phyloP scores from a whole-genome alignment of 192 early-diverging fungal genomes.

The Borealophlyctis nickersoniae region DNA sequence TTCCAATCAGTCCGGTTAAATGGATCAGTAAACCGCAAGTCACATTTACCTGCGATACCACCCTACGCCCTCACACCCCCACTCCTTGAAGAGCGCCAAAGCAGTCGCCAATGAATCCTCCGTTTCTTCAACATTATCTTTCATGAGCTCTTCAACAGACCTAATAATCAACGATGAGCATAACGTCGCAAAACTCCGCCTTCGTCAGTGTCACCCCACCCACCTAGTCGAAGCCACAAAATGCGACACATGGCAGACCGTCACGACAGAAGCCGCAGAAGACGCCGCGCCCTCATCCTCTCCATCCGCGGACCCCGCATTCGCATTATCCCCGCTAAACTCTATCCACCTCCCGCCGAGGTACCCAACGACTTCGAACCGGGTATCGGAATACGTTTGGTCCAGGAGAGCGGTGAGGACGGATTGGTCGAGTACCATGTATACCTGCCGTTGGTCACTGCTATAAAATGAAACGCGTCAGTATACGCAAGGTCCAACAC shows the following conservation, averaged over 20 bases:
- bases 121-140: constrained; percentile 14
- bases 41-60: constrained; percentile 25
- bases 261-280: background rate
- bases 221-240: constrained; percentile 12
- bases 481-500: background rate
- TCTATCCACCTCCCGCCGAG: constrained; percentile 20
- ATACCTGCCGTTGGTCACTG: background rate
- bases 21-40: no score
- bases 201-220: background rate
- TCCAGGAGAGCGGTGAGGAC: constrained; percentile 22
- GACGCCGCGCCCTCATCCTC: no score
- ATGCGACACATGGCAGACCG: constrained; percentile 19
- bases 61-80: constrained; percentile 24
- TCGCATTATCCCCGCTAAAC: constrained; percentile 1
- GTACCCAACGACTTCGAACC: constrained; percentile 18
- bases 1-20: no score
- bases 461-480: background rate
- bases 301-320: background rate
- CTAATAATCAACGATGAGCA: background rate
- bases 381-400: constrained; percentile 23
- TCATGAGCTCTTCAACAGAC: constrained; percentile 13
- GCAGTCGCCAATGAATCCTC: constrained; percentile 12
- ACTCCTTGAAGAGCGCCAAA: constrained; percentile 19
- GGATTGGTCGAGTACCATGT: constrained; percentile 19
- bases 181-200: no score